Percentiles rank a stretch among this genome's conserved stretches.
Evolutionary conservation across 78 protist species (phyloP).

Genomic region (Acrasis kona): DNA sequence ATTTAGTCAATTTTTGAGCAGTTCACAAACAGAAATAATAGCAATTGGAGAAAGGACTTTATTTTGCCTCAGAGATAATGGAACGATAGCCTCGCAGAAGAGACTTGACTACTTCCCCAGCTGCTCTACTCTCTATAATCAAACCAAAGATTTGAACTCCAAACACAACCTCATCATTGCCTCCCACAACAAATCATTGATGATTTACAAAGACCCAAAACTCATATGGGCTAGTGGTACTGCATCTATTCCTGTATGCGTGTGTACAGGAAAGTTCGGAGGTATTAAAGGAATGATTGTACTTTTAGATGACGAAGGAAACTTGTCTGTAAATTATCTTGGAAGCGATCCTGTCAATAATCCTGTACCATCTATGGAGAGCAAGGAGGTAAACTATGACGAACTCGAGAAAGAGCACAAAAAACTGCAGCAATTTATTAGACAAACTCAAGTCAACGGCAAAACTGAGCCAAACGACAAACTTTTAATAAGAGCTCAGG

Average conservation of each 20-base stretch:
- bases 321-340: background rate
- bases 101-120: slow-evolving; percentile 7
- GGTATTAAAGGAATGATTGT: background rate
- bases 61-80: slow-evolving; percentile 10
- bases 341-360: slow-evolving; percentile 39
- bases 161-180: slow-evolving; percentile 8
- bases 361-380: background rate
- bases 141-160: background rate
- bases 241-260: slow-evolving; percentile 2
- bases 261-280: background rate
- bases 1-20: background rate
- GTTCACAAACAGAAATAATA: slow-evolving; percentile 3
- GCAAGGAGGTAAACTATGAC: slow-evolving; percentile 45
- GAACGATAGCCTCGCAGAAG: slow-evolving; percentile 20
- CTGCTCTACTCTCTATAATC: background rate
- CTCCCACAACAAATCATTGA: background rate
- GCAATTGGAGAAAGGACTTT: slow-evolving; percentile 17
- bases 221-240: slow-evolving; percentile 11
- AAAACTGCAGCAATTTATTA: slow-evolving; percentile 15
- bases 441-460: slow-evolving; percentile 11
- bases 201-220: background rate
- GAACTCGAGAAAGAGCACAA: slow-evolving; percentile 56
- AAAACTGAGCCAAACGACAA: slow-evolving; percentile 20
- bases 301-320: background rate
- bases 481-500: too few species aligned